These are phyloP conservation scores for Penicillium cataractarum DNA, from an alignment of 495 filamentous ascomycete genomes.

Conservation along the genomic window DNA sequence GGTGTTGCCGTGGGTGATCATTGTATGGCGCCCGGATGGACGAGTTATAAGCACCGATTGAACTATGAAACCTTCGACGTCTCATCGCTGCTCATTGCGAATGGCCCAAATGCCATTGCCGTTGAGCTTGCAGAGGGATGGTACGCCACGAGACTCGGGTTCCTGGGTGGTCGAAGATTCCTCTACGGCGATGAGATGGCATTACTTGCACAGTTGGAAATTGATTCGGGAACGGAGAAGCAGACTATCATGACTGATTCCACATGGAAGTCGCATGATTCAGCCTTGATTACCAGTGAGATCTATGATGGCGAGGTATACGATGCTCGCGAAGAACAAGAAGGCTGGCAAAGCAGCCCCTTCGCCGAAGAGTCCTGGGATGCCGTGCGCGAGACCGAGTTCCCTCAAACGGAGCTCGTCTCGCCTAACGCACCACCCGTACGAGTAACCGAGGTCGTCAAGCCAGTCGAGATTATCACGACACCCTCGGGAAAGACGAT, in stretches of 20 bases:
- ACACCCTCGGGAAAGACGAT: conserved; percentile 51
- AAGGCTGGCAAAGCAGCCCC: conserved; percentile 26
- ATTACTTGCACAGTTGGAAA: conserved; percentile 48
- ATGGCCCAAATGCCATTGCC: conserved; percentile 47
- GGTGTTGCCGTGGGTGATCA: conserved; percentile 51
- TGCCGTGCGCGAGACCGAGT: conserved; percentile 18
- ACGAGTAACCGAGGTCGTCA: conserved; percentile 40
- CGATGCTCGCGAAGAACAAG: conserved; percentile 39
- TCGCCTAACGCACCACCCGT: conserved; percentile 49
- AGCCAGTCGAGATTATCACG: conserved; percentile 42
- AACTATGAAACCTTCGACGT: conserved; percentile 58
- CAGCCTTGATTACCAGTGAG: conserved; percentile 49
- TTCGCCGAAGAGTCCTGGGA: conserved; percentile 19
- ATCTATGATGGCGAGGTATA: conserved; percentile 60
- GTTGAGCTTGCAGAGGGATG: conserved; percentile 59
- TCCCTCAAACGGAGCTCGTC: conserved; percentile 34
- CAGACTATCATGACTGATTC: conserved; percentile 42
- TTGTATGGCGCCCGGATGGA: conserved; percentile 55
- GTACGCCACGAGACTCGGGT: conserved; percentile 56
- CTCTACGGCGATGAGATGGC: conserved; percentile 53
- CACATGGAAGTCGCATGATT: conserved; percentile 44
- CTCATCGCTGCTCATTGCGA: conserved; percentile 31
- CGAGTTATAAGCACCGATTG: conserved; percentile 53
- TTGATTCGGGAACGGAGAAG: conserved; percentile 27
- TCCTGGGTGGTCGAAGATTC: conserved; percentile 29